Percentiles rank a stretch among this genome's conserved stretches.
Conservation (phyloP, 2,329 filamentous ascomycete species). For the Aspergillus fumigatus region DNA sequence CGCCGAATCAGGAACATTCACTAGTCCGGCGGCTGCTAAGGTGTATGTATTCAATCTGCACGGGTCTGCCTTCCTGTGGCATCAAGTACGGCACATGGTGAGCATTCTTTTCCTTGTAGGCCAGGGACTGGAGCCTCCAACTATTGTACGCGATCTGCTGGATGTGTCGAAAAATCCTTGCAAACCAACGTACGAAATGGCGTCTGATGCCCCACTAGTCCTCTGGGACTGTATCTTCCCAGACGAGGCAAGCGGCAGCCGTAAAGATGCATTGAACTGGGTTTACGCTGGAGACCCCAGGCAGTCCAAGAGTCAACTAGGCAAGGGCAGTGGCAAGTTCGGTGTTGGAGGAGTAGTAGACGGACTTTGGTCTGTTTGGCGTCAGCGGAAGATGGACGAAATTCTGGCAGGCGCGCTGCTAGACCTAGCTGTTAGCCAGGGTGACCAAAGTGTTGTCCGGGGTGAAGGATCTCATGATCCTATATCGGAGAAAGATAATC, state of each 20-base stretch:
- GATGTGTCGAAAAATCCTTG: slow-evolving; percentile 66
- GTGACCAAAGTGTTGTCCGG: slow-evolving; percentile 28
- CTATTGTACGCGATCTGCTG: slow-evolving; percentile 68
- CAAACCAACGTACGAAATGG: slow-evolving; percentile 87
- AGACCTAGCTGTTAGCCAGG: slow-evolving; percentile 51
- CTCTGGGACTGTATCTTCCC: slow-evolving; percentile 96
- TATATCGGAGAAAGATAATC: slow-evolving; percentile 22
- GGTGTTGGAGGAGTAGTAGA: slow-evolving; percentile 65
- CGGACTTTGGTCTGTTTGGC: slow-evolving; percentile 77
- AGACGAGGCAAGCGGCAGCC: slow-evolving; percentile 40
- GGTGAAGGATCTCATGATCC: slow-evolving; percentile 19
- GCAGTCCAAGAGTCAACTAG: slow-evolving; percentile 31
- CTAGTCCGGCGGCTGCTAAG: slow-evolving; percentile 48
- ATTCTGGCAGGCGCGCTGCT: slow-evolving; percentile 71
- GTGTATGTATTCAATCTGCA: slow-evolving; percentile 86
- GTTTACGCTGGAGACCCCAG: slow-evolving; percentile 68
- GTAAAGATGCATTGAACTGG: slow-evolving; percentile 68
- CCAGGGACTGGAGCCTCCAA: slow-evolving; percentile 75
- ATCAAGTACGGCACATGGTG: slow-evolving; percentile 96
- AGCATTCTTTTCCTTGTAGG: slow-evolving; percentile 86
- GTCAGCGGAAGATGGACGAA: slow-evolving; percentile 83
- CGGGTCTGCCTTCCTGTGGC: slow-evolving; percentile 93
- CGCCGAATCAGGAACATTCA: slow-evolving; percentile 10
- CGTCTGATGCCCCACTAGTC: slow-evolving; percentile 81
- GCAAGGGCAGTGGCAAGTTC: slow-evolving; percentile 55